Base-by-base conservation (phyloP, 495 filamentous ascomycete genomes). In the Penicillium roqueforti region DNA sequence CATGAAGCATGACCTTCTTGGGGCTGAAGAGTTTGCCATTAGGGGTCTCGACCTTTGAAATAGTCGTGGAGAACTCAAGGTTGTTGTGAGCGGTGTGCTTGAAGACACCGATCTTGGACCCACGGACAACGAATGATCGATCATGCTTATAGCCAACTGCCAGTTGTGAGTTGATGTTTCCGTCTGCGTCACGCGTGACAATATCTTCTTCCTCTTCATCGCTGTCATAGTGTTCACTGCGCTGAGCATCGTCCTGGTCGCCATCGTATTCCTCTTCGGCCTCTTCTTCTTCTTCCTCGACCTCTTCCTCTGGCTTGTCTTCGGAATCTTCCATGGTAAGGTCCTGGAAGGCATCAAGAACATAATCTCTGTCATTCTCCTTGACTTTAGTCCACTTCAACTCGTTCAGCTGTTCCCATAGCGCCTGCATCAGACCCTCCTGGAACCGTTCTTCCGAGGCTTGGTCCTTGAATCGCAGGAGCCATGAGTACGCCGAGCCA, bases 141-240 rank as follows among this genome's bases (percentile, higher is more conserved):
- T 98, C 95, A 59, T 96, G 87, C 74, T 97, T 98, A 77, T 95
- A 97, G 26, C 95, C 93, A 45, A 98, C 93, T n/a, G 95, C 95
- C 22, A 98, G 78, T 66, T 92, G 89, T 18, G 92, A 96, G 74
- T 98, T 98, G 62, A 91, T 83, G 52, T 93, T 87, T 20, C 87
- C 85, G 67, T 96, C 93, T 52, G 85, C 76, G 36, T 86, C 82
- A 45, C 79, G 75, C 9, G 79, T 82, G 6, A 85, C 81, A 2
- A 87, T 83, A 66, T 96, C 90, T 26, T 97, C 95, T 52, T 89
- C 85, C 13, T 93, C 90, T 57, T 97, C 92, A 49, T 97, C 95
- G 40, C 78, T 86, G 61, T 97, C 93, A 60, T 97, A 96, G 60
- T 95, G 85, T 59, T 91, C 88, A 57, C 83, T 87, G 11, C 78